Percentiles rank a stretch among this genome's conserved stretches.
Evolutionary conservation across 352 stramenopile species (phyloP).

Genomic region (Phytopythium kandeliae): DNA sequence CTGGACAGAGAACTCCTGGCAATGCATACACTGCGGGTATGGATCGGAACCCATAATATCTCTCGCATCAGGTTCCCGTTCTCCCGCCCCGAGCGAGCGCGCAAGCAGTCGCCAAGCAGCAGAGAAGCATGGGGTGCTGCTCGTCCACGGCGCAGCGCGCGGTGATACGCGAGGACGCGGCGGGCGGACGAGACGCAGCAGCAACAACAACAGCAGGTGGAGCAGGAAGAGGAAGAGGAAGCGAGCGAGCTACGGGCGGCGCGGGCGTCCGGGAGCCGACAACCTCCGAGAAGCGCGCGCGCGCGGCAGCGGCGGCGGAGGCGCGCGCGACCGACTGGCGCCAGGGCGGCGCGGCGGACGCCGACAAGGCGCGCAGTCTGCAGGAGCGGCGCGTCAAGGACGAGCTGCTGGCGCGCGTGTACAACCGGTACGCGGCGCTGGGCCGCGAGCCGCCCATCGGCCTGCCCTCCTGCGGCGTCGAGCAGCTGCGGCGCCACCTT

Average conservation of each 20-base stretch:
- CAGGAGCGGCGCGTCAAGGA: conserved; percentile 74
- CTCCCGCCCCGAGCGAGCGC: too few species aligned
- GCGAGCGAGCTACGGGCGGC: too few species aligned
- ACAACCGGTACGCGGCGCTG: conserved; percentile 69
- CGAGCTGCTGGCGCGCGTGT: conserved; percentile 77
- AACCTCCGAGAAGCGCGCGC: conserved; percentile 56
- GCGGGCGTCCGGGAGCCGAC: conserved; percentile 33
- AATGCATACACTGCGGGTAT: too few species aligned
- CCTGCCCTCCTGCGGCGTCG: conserved; percentile 66
- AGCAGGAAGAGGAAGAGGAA: too few species aligned
- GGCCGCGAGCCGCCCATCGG: conserved; percentile 78
- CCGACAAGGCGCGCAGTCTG: conserved; percentile 59
- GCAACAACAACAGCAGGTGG: too few species aligned
- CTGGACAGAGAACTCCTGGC: too few species aligned
- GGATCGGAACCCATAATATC: too few species aligned
- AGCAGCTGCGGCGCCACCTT: conserved; percentile 74
- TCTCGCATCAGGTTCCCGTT: too few species aligned
- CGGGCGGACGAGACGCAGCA: too few species aligned
- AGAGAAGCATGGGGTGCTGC: conserved; percentile 53
- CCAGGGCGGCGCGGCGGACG: conserved; percentile 58
- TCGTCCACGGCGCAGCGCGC: conserved; percentile 53
- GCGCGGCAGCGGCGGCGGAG: conserved; percentile 63
- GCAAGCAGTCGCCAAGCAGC: background rate
- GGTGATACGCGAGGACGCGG: conserved; percentile 16
- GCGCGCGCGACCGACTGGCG: conserved; percentile 63